Percentiles rank a stretch among this genome's conserved stretches.
Evolutionary conservation across 2,329 filamentous ascomycete genomes (phyloP).

Genomic region (Cladosporium phlei): DNA sequence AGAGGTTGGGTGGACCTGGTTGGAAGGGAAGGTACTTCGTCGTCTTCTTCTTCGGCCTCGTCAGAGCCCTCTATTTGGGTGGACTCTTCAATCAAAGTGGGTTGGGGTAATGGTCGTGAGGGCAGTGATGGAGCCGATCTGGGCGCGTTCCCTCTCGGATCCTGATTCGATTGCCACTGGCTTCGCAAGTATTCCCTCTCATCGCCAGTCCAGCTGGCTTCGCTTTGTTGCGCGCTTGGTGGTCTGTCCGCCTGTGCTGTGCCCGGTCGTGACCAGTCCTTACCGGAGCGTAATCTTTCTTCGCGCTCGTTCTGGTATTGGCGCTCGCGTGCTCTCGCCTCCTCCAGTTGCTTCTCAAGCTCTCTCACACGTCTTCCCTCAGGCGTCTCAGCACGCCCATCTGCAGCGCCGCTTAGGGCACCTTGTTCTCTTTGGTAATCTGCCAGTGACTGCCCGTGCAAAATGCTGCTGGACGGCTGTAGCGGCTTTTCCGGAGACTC

Average conservation of each 20-base stretch:
- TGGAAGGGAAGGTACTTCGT: slow-evolving; percentile 1
- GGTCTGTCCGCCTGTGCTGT: slow-evolving; percentile 24
- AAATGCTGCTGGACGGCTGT: slow-evolving; percentile 43
- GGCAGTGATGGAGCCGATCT: slow-evolving; percentile 27
- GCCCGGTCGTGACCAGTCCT: slow-evolving; percentile 33
- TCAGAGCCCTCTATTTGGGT: slow-evolving; percentile 1
- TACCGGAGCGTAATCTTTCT: slow-evolving; percentile 41
- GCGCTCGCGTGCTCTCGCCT: slow-evolving; percentile 62
- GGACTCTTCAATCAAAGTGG: slow-evolving; percentile 10
- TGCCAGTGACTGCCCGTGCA: slow-evolving; percentile 79
- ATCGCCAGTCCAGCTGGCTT: slow-evolving; percentile 61
- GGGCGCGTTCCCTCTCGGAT: slow-evolving; percentile 19
- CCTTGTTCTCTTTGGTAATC: slow-evolving; percentile 74
- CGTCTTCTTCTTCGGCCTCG: slow-evolving; percentile 7
- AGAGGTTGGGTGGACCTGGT: slow-evolving; percentile 12
- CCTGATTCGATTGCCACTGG: slow-evolving; percentile 46
- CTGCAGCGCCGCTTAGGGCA: slow-evolving; percentile 33
- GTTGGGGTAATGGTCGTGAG: slow-evolving; percentile 48
- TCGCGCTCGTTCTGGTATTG: slow-evolving; percentile 60
- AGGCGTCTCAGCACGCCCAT: slow-evolving; percentile 37
- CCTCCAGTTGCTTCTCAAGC: slow-evolving; percentile 68
- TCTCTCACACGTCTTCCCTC: slow-evolving; percentile 70
- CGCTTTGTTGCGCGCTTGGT: slow-evolving; percentile 45
- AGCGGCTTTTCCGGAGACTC: slow-evolving; percentile 56
- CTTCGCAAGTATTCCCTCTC: slow-evolving; percentile 61